Base-by-base conservation (phyloP, 176 grass and related monocot species). In the Microstegium vimineum region DNA sequence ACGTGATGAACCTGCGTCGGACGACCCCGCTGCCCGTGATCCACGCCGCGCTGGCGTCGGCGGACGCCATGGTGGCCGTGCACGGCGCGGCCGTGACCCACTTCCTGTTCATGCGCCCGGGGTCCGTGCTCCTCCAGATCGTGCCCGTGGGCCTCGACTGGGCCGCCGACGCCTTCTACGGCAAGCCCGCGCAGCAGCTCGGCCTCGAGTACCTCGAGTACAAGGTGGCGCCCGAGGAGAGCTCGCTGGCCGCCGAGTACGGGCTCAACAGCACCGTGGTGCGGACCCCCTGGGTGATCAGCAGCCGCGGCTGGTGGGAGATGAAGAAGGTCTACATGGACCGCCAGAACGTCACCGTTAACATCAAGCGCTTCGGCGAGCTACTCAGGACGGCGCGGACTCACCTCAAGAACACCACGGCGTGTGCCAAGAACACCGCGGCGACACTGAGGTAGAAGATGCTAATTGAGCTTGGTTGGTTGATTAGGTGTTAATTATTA, bases 251-350 rank as follows among this genome's bases (percentile, higher is more conserved):
- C n/a, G 88, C 79, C 35, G 22, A 88, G 76, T 98, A 98, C 43
- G 89, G 90, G 22, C 43, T 82, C 13, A 83, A 93, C 51, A 90
- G 87, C 84, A 94, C 95, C 17, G 87, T 98, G 3, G 85, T 98
- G 69, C 41, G 75, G 22, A 74, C 91, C 27, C 93, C 95, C 1
- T 91, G 84, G 23, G 75, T 87, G 3, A 92, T 98, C 84, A 94
- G 90, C 64, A 95, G 82, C 87, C 87, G 82, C 26, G 95, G 92
- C 3, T 98, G 92, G 92, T 83, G 80, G 86, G 95, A 94, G 86
- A 98, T 93, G 92, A 98, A 98, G 93, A 94, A 91, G 80, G 93
- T 98, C 14, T 98, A 95, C 87, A 92, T 95, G 86, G 95, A 95
- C 78, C 90, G 82, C 5, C 95, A 98, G 86, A 98, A 95, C 83